phyloP scores from a whole-genome alignment of 768 basidiomycete species.

The Hericium alpestre region DNA sequence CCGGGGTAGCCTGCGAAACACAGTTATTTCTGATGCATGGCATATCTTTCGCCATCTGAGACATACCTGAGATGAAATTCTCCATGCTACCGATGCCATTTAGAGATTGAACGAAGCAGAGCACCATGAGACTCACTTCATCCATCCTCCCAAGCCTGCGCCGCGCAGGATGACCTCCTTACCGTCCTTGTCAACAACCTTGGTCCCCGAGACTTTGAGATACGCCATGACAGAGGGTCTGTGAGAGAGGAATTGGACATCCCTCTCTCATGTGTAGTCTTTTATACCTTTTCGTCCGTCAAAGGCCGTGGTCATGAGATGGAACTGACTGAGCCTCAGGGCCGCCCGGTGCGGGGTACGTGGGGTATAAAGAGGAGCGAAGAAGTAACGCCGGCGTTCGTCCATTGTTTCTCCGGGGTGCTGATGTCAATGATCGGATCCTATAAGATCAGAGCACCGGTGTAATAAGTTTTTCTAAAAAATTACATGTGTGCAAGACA shows the following conservation, averaged over 20 bases:
- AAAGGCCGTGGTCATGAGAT: neutral
- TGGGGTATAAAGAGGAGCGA: neutral
- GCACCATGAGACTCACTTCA: slow-evolving; percentile 49
- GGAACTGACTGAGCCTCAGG: neutral
- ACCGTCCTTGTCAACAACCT: slow-evolving; percentile 46
- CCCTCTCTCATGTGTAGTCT: neutral
- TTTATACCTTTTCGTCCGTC: neutral
- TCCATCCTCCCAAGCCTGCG: slow-evolving; percentile 77
- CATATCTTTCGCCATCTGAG: neutral
- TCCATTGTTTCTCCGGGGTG: too few relatives aligned
- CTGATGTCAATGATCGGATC: too few relatives aligned
- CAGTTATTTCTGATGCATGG: neutral
- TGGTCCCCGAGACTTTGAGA: slow-evolving; percentile 47
- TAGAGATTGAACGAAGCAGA: neutral
- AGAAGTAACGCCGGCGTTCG: too few relatives aligned
- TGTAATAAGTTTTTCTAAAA: too few relatives aligned
- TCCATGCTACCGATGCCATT: slow-evolving; percentile 43
- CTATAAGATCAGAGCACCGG: too few relatives aligned
- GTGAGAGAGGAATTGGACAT: neutral
- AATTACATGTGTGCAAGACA: too few relatives aligned
- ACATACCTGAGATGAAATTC: slow-evolving; percentile 57
- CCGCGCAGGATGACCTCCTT: slow-evolving; percentile 55
- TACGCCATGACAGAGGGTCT: slow-evolving; percentile 32
- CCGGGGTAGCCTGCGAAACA: slow-evolving; percentile 54
- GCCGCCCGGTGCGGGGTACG: neutral